phyloP scores from a whole-genome alignment of 2,329 filamentous ascomycete genomes.

The Fusarium paranaense region DNA sequence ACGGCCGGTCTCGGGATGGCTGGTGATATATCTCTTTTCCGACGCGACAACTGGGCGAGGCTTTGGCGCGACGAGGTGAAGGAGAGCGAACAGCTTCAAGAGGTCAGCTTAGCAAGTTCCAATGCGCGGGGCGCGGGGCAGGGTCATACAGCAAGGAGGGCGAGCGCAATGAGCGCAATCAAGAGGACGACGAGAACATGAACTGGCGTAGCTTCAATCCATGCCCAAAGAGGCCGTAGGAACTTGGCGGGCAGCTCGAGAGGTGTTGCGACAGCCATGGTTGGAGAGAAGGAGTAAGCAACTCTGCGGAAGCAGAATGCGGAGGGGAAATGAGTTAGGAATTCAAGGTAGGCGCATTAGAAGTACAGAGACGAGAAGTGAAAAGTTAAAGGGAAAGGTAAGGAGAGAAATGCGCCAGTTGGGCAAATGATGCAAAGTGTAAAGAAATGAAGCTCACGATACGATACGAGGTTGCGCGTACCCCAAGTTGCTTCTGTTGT shows the following conservation, averaged over 20 bases:
- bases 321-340: neutral
- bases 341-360: constrained; percentile 13
- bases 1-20: constrained; percentile 65
- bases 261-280: constrained; percentile 33
- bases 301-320: constrained; percentile 19
- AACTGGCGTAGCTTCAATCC: constrained; percentile 53
- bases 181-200: constrained; percentile 53
- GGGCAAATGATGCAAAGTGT: neutral
- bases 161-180: constrained; percentile 48
- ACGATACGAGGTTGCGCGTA: constrained; percentile 16
- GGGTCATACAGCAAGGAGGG: constrained; percentile 54
- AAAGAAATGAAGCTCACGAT: neutral
- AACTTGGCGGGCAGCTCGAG: constrained; percentile 50
- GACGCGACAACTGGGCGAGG: constrained; percentile 79
- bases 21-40: constrained; percentile 88
- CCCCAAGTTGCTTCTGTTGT: neutral
- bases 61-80: constrained; percentile 82
- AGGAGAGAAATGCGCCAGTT: constrained; percentile 8
- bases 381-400: neutral
- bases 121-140: constrained; percentile 6
- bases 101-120: constrained; percentile 18
- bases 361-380: neutral
- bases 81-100: constrained; percentile 67
- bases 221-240: constrained; percentile 50
- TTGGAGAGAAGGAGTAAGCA: constrained; percentile 4